Base-by-base conservation (phyloP, 1,139 yeast species). In the Blastobotrys indianensis region DNA sequence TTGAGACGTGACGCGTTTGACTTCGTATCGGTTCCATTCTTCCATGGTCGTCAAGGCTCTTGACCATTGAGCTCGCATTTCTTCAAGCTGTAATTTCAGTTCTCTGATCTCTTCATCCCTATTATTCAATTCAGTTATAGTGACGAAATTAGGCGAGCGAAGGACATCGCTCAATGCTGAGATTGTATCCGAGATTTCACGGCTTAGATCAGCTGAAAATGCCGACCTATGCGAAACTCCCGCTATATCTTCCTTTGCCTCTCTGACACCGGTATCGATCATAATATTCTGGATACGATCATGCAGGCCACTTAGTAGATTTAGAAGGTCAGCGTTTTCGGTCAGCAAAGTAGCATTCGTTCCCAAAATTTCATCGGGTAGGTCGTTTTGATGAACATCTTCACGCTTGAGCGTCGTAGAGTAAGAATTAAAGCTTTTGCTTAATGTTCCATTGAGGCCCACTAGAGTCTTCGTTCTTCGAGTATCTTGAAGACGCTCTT, bases 21-120 rank as follows among this genome's bases (percentile, higher is more conserved):
- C 51, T 12, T 57, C 42, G 31, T 58, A 57, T 28, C 49, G 44
- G 37, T 54, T 58, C 64, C 64, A 61, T 33, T 60, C 60, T 25
- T 61, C 63, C 61, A 60, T 60, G 2, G 63, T 60, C 37, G 54
- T 49, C 28, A 60, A 45, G 0, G 64, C 63, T 36, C 50, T 49
- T 34, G 56, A 53, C 64, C 64, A 61, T 38, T 57, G 59, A 10
- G 48, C 55, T 3, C 61, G 58, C 37, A 55, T 50, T 32, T 56
- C 59, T 15, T 48, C 44, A n/a, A 61, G 48, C 48, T 59, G 58
- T 10, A 49, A 52, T 20, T 49, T 47, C 31, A 61, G 50, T 15
- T 46, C 39, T 12, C 46, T 48, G 4, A 57, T 49, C 40, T 54
- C 52, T 7, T 46, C 45, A 37, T 59, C 60, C 44, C 53, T 55